Conservation (phyloP, 495 filamentous ascomycete genomes). For the Amniculicola lignicola region DNA sequence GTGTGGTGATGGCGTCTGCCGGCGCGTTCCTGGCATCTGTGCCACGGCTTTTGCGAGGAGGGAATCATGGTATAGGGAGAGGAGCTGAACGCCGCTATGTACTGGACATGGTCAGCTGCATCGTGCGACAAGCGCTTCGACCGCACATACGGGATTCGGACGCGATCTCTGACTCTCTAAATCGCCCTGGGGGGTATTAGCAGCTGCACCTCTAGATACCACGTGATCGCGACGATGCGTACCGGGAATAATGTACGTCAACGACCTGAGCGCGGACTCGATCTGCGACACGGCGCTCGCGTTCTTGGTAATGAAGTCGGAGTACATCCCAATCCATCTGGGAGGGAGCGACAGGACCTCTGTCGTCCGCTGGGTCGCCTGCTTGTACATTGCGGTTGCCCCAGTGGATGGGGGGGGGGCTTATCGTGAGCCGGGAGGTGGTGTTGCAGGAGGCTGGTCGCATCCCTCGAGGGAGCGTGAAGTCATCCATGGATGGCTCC, state of each 20-base stretch:
- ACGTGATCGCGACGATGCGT: conserved; percentile 28
- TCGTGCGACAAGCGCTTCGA: not conserved
- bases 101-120: conserved; percentile 45
- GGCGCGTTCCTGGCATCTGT: conserved; percentile 42
- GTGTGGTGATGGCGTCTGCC: conserved; percentile 65
- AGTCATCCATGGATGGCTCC: conserved; percentile 28
- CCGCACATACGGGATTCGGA: conserved; percentile 70
- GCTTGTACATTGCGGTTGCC: conserved; percentile 30
- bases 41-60: conserved; percentile 68
- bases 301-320: conserved; percentile 92
- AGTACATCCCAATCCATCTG: conserved; percentile 76
- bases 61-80: conserved; percentile 91
- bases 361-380: conserved; percentile 31
- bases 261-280: conserved; percentile 81
- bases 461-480: conserved; percentile 11
- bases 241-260: conserved; percentile 96
- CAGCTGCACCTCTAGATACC: not conserved
- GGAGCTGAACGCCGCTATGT: conserved; percentile 80
- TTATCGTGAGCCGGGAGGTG: conserved; percentile 11
- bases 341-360: conserved; percentile 54
- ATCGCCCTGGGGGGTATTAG: conserved; percentile 61
- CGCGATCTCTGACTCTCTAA: conserved; percentile 87
- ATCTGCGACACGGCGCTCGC: conserved; percentile 86
- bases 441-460: conserved; percentile 18
- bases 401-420: conserved; percentile 11